Conservation (phyloP, 257 asterid species). For the Parsonsia alboflavescens region DNA sequence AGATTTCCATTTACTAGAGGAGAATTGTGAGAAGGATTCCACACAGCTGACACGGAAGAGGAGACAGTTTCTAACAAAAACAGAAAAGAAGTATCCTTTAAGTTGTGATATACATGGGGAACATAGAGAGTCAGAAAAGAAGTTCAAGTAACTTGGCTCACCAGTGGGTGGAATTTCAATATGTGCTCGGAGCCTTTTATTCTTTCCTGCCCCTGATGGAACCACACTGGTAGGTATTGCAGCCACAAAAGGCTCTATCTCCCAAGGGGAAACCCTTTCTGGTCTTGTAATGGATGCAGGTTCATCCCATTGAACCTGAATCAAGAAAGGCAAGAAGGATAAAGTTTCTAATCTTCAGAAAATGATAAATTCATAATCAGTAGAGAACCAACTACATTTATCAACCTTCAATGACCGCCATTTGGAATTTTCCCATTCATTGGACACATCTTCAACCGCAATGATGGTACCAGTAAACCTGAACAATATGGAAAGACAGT, state of each 20-base stretch:
- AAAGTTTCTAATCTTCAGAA: neutral
- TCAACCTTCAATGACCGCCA: constrained; percentile 88
- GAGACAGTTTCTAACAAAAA: constrained; percentile 33
- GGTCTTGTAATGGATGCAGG: constrained; percentile 41
- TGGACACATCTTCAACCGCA: constrained; percentile 59
- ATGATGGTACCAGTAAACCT: constrained; percentile 83
- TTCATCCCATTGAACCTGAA: constrained; percentile 60
- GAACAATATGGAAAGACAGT: neutral
- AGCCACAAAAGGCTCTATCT: constrained; percentile 45
- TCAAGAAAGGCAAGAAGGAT: neutral
- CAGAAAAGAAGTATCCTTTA: constrained; percentile 6
- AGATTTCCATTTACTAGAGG: constrained; percentile 28
- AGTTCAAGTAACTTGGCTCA: constrained; percentile 11
- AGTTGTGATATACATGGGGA: constrained; percentile 8
- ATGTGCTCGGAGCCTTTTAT: constrained; percentile 22
- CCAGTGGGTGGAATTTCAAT: constrained; percentile 16
- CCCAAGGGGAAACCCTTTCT: constrained; percentile 59
- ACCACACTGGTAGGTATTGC: constrained; percentile 22
- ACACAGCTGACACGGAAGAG: constrained; percentile 41
- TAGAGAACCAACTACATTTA: neutral
- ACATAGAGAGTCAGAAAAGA: neutral
- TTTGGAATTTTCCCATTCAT: constrained; percentile 61
- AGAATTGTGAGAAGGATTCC: constrained; percentile 42
- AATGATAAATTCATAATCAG: neutral
- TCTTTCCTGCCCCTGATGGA: constrained; percentile 17